phyloP scores from a whole-genome alignment of 169 alveolate species.

The Cryptosporidium ryanae region DNA sequence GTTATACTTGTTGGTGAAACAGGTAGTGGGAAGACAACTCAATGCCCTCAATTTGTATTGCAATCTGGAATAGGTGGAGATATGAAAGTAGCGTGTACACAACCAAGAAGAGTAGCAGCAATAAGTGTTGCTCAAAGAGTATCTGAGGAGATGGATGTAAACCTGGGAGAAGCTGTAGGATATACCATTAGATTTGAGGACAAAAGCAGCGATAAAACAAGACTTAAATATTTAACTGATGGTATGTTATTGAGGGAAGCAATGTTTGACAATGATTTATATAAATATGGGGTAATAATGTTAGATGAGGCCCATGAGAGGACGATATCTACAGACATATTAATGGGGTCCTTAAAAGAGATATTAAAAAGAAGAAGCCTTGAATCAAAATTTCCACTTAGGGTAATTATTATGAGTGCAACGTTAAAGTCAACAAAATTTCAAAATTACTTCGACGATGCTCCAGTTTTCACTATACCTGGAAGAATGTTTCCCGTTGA shows the following conservation, averaged over 20 bases:
- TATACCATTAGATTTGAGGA: conserved; percentile 99
- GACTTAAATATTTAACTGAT: conserved; percentile 96
- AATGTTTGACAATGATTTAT: conserved; percentile 91
- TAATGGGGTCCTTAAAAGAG: conserved; percentile 96
- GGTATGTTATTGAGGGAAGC: conserved; percentile 99
- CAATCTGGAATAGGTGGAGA: conserved; percentile 86
- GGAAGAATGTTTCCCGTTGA: conserved; percentile 99
- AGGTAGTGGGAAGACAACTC: conserved; percentile 99
- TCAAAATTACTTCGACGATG: conserved; percentile 92
- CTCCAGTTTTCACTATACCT: conserved; percentile 96
- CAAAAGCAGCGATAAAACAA: conserved; percentile 87
- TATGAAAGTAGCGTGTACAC: conserved; percentile 95
- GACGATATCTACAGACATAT: conserved; percentile 96
- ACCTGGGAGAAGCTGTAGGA: conserved; percentile 93
- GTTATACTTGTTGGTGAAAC: conserved; percentile 94
- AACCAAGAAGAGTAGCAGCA: conserved; percentile 99
- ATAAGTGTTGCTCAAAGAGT: conserved; percentile 99
- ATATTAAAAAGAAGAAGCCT: conserved; percentile 87
- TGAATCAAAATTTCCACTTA: conserved; percentile 79
- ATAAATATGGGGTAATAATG: conserved; percentile 90
- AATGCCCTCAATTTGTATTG: conserved; percentile 94
- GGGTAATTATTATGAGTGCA: conserved; percentile 97
- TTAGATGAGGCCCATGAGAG: conserved; percentile 99
- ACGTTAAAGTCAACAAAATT: conserved; percentile 96
- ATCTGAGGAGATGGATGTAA: conserved; percentile 95